Evolutionary conservation across 1,139 yeast genomes (phyloP), one percentile per base, ranked within the genome.

Genomic region (Blastobotrys petasosporus): DNA sequence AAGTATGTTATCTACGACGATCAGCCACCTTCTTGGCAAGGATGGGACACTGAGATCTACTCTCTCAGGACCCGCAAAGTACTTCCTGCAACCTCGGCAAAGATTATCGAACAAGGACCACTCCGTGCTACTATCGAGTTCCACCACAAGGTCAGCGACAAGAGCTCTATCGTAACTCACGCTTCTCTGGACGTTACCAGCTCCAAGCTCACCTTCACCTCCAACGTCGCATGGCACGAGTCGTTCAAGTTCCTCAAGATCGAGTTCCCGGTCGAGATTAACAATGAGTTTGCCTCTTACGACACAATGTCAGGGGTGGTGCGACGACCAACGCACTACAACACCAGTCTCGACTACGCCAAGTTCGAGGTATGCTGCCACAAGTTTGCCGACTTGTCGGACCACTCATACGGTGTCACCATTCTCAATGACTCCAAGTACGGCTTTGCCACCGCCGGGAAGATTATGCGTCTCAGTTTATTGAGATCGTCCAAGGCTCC

Each of bases 31-130:
- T 81, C 75, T 50, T 90, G 81, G 79, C 95, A 90, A 41, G 97
- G 97, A 2, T 92, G 98, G 97, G 97, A 92, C 62, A 90, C 97
- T 0, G 98, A 92, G 62, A 73, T 88, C 48, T 92, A 78, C 62
- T 83, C 95, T 0, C 74, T 85, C 53, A 83, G 82, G 54, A 85
- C 82, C 54, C 79, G 75, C 60, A 70, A 71, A 46, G 78, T 81
- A 53, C 59, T 79, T 42, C 60, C 59, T 2, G 67, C 69, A 12
- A 68, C 69, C 61, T 67, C 73, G 28, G 68, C 74, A 20, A 55
- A 54, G 42, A 70, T 84, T 20, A 68, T 76, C 34, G 73, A 73
- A 44, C 67, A 72, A 35, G 80, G 82, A 28, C 77, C 81, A 15
- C 67, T 82, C 39, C 74, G 80, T 48, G 77, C 84, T 1, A 74